phyloP scores from a whole-genome alignment of 192 early-diverging fungal species.

The Podila minutissima region DNA sequence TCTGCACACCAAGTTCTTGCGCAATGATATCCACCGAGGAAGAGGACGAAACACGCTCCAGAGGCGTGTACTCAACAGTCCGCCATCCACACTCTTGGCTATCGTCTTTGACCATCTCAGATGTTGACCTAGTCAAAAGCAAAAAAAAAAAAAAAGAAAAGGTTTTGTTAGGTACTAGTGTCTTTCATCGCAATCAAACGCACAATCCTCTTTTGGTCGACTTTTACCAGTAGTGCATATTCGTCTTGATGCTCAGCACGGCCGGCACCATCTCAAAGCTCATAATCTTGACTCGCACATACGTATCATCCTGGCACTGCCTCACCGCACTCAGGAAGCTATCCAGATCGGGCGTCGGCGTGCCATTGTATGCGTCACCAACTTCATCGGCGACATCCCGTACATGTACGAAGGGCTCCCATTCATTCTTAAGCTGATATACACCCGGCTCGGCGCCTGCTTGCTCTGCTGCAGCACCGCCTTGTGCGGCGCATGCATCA shows the following conservation, averaged over 20 bases:
- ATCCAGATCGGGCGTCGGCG: constrained; percentile 65
- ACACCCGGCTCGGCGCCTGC: constrained; percentile 70
- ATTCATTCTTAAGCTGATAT: constrained; percentile 59
- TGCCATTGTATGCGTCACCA: constrained; percentile 77
- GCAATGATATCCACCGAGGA: no score
- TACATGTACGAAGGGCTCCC: constrained; percentile 77
- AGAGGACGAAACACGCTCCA: no score
- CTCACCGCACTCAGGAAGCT: constrained; percentile 66
- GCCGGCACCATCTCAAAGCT: constrained; percentile 80
- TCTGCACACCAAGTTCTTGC: no score
- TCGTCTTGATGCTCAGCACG: constrained; percentile 76
- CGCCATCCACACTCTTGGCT: constrained; percentile 49
- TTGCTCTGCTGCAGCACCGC: constrained; percentile 74
- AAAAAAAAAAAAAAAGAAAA: background rate
- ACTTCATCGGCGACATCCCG: constrained; percentile 71
- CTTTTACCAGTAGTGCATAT: constrained; percentile 72
- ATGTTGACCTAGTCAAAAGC: constrained; percentile 24
- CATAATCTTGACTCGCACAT: constrained; percentile 76
- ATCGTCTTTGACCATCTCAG: constrained; percentile 47
- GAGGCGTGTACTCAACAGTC: no score
- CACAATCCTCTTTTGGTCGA: background rate
- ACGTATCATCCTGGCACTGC: constrained; percentile 66
- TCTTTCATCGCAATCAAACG: background rate
- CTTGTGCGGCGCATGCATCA: constrained; percentile 77
- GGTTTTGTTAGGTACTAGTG: no score